Base-by-base conservation (phyloP, 139 green algal species). In the Pseudopediastrum boryanum region DNA sequence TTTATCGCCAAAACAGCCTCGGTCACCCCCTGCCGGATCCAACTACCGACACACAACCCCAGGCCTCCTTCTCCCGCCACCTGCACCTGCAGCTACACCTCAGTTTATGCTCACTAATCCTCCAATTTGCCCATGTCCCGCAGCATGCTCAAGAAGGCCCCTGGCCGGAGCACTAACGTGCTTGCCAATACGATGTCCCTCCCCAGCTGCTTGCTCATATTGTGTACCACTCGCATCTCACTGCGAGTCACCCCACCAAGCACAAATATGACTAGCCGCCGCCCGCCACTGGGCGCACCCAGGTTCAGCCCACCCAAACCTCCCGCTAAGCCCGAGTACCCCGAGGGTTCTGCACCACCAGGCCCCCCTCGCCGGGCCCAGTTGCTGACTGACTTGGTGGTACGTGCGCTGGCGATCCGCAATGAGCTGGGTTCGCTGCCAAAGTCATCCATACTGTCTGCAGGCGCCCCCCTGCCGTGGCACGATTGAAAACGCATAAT, bases 171-270 rank as follows among this genome's bases (percentile, higher is more conserved):
- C 39, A 98, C 71, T 9, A 50, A 79, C 23, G 94, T 97, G 25
- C 86, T 88, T 16, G 87, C 95, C 59, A 98, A 75, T 10, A 98
- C 62, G 10, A 98, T 73, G 52, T 98, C 94, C 8, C 89, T 78
- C 10, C 86, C 81, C 33, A 93, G 77, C 51, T 62, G 42, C 44
- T 64, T 36, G 10, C 83, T 84, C 71, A 96, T 73, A 78, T 91
- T 82, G 89, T 98, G 95, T 33, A 86, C 93, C 13, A 89, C 85
- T 5, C 95, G 85, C 81, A 98, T 92, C 85, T 98, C 93, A 25
- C 85, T 93, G 64, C 90, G 86, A 4, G 90, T 95, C 23, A 94
- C 84, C 10, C 95, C 95, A 6, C 95, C 95, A 2, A 98, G 74
- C 5, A 98, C 85, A 82, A 97, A 98, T 13, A 95, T 85, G 27